phyloP scores from a whole-genome alignment of 257 asterid genomes.

The Marsdenia floribunda region DNA sequence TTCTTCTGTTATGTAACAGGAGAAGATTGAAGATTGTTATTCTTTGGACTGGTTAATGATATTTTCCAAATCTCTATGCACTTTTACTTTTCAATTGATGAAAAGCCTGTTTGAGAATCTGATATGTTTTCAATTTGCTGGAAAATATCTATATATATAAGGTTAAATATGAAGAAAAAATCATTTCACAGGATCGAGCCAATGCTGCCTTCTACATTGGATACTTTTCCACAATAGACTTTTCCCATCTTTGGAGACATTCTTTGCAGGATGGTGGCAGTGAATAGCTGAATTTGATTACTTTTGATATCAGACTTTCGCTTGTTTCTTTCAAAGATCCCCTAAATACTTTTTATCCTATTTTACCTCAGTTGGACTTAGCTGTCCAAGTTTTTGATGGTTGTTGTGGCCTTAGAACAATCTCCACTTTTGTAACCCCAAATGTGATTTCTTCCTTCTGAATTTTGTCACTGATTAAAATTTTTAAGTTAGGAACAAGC shows the following conservation, averaged over 20 bases:
- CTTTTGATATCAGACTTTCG: not conserved
- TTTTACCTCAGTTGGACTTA: not conserved
- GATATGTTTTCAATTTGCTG: not conserved
- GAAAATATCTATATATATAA: no score
- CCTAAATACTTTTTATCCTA: not conserved
- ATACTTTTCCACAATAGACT: not conserved
- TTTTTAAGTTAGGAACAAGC: no score
- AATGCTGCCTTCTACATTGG: no score
- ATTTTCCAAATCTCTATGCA: not conserved
- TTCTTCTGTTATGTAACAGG: not conserved
- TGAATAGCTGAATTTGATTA: not conserved
- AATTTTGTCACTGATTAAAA: no score
- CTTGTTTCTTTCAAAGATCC: not conserved
- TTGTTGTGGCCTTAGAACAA: no score
- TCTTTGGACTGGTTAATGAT: not conserved
- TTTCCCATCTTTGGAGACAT: not conserved
- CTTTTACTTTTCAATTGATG: not conserved
- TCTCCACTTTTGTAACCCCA: not conserved
- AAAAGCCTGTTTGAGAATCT: not conserved
- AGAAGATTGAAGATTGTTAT: not conserved
- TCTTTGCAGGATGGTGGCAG: not conserved
- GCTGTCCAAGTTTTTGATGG: not conserved
- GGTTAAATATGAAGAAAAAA: not conserved
- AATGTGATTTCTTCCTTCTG: not conserved
- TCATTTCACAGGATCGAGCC: not conserved